Percentiles rank a stretch among this genome's conserved stretches.
Evolutionary conservation across 2,329 filamentous ascomycete species (phyloP).

Genomic region (Botrytis pseudocinerea): DNA sequence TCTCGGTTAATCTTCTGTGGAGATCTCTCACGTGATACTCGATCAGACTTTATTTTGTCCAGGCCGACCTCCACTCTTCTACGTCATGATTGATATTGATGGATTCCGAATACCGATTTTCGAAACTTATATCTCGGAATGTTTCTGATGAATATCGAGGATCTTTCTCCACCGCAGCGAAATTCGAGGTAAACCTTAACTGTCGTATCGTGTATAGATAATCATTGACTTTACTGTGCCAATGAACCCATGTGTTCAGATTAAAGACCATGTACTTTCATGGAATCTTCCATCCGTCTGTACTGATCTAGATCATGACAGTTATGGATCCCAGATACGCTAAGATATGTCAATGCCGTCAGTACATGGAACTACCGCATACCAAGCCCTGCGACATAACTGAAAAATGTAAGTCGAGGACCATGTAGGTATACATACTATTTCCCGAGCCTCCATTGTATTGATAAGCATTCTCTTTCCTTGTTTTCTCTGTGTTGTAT

Average conservation of each 20-base stretch:
- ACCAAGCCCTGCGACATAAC: neutral
- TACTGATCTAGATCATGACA: neutral
- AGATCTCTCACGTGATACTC: neutral
- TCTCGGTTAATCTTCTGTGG: neutral
- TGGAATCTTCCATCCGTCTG: neutral
- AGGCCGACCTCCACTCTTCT: neutral
- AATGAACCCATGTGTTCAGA: neutral
- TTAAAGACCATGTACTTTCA: neutral
- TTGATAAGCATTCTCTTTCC: neutral
- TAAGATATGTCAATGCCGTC: constrained; percentile 1
- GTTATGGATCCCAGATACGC: neutral
- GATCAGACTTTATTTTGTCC: neutral
- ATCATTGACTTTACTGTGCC: neutral
- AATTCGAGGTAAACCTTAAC: neutral
- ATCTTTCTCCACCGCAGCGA: neutral
- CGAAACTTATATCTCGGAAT: neutral
- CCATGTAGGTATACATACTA: neutral
- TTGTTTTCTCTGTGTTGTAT: neutral
- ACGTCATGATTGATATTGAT: constrained; percentile 8
- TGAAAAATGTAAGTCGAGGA: neutral
- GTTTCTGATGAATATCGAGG: neutral
- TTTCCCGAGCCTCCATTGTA: neutral
- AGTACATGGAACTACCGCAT: neutral
- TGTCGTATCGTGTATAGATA: accelerated
- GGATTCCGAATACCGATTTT: neutral